Evolutionary conservation across 495 filamentous ascomycete genomes (phyloP).

Genomic region (Bathelium albidoporum): DNA sequence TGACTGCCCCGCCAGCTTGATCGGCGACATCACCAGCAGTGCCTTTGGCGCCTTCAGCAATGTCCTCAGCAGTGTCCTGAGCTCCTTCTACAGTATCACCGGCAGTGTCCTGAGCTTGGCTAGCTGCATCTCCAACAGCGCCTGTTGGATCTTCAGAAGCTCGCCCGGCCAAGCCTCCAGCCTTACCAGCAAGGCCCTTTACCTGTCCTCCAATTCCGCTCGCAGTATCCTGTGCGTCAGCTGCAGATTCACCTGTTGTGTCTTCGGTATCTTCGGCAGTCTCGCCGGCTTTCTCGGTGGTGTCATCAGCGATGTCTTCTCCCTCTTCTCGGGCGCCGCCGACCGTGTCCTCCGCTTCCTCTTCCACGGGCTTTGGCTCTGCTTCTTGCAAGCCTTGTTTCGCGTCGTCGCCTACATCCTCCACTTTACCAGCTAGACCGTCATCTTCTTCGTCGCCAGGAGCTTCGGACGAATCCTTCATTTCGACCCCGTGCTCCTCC

Average conservation of each 20-base stretch:
- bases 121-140: slow-evolving; percentile 19
- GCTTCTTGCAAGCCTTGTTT: slow-evolving; percentile 25
- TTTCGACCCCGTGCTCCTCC: slow-evolving; percentile 21
- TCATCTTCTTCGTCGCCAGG: slow-evolving; percentile 17
- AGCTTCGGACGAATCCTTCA: slow-evolving; percentile 12
- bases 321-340: slow-evolving; percentile 19
- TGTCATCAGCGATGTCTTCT: slow-evolving; percentile 26
- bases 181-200: slow-evolving; percentile 18
- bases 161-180: slow-evolving; percentile 17
- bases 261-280: slow-evolving; percentile 19
- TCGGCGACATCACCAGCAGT: slow-evolving; percentile 29
- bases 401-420: slow-evolving; percentile 24
- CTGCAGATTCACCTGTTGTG: slow-evolving; percentile 12
- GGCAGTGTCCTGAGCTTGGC: slow-evolving; percentile 23
- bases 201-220: slow-evolving; percentile 17
- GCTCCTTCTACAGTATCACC: slow-evolving; percentile 14
- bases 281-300: slow-evolving; percentile 19
- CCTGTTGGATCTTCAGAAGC: slow-evolving; percentile 24
- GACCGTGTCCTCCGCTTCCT: slow-evolving; percentile 21
- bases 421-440: slow-evolving; percentile 26
- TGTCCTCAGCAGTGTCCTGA: slow-evolving; percentile 12
- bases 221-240: slow-evolving; percentile 16
- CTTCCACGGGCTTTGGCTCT: slow-evolving; percentile 30
- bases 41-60: slow-evolving; percentile 23
- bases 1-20: slow-evolving; percentile 37